Base-by-base conservation (phyloP, 768 basidiomycete genomes). In the Agaricus sinodeliciosus region DNA sequence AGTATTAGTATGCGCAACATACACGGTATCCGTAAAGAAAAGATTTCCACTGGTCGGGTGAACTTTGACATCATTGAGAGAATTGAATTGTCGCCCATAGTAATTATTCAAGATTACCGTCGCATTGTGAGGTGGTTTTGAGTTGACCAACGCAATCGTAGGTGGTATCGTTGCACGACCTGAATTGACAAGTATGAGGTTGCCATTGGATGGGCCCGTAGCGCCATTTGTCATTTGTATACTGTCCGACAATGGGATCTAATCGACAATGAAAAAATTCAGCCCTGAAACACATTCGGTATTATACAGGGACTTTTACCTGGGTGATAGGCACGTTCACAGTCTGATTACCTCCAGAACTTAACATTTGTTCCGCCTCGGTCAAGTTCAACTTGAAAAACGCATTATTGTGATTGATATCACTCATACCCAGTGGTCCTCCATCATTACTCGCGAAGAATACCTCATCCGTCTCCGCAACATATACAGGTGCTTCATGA, bases 11-110 rank as follows among this genome's bases (percentile, higher is more conserved):
- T 41, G n/a, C 19, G 28, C 22, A 2, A 74, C 80, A 42, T 69
- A 89, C 79, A 72, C 69, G 13, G 74, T 72, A 60, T 92, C 88
- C 0, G 88, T 90, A 67, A 91, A 89, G 68, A 85, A 89, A 1
- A 90, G 58, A 36, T 78, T 78, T 35, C 81, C 81, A 56, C 76
- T 84, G 1, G 8, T 18, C 18, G 85, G 86, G 48, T 88, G 82
- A 3, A 89, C 70, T 59, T 87, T 89, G 54, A 85, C 73, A 57
- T 93, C 89, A 63, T 90, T 88, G 46, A 91, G 64, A 1, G 88
- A 88, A 66, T 87, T 90, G 69, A 90, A 92, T 58, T 89, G 87
- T 2, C 86, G 72, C 1, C 88, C 88, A 59, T 79, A 86, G 66
- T 77, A 88, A 68, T 90, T 91, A 67, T 90, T 85, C 55, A 91